Conservation (phyloP, 805 yeast genomes). For the Teunomyces stri region DNA sequence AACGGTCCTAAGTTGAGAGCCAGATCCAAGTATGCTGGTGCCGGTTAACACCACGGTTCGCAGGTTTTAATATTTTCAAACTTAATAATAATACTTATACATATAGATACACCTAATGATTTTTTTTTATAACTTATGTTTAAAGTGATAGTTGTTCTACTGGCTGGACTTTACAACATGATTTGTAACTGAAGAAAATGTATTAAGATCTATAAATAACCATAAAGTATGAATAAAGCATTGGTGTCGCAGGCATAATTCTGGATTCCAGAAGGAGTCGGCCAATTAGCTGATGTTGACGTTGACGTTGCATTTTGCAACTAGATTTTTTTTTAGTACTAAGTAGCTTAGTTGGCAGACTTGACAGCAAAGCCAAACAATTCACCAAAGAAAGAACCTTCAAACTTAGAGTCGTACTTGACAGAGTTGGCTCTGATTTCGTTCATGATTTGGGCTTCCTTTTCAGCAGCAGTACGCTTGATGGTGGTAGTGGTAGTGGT, state of each 20-base stretch:
- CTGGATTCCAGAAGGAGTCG: background rate
- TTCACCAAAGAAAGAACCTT: slow-evolving; percentile 41
- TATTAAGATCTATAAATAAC: slow-evolving; percentile 3
- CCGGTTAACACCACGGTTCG: background rate
- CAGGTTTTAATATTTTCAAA: too few species aligned
- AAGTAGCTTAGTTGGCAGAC: slow-evolving; percentile 5
- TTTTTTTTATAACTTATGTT: too few species aligned
- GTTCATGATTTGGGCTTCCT: slow-evolving; percentile 45
- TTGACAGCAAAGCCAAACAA: slow-evolving; percentile 33
- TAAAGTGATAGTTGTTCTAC: too few species aligned
- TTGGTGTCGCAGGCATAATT: background rate
- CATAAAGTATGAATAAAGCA: background rate
- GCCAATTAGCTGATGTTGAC: background rate
- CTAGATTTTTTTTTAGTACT: background rate
- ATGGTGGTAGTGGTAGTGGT: slow-evolving; percentile 6
- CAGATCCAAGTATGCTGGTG: slow-evolving; percentile 37
- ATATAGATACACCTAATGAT: too few species aligned
- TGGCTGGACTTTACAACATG: too few species aligned
- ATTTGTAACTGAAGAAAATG: background rate
- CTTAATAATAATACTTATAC: too few species aligned
- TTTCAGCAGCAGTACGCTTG: slow-evolving; percentile 34
- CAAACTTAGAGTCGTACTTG: slow-evolving; percentile 39
- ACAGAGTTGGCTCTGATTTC: slow-evolving; percentile 37
- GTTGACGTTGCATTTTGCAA: background rate
- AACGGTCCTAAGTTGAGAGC: slow-evolving; percentile 47